These are phyloP conservation scores for Metschnikowia kunwiensis DNA, from an alignment of 805 yeast genomes.

Conservation along the genomic window DNA sequence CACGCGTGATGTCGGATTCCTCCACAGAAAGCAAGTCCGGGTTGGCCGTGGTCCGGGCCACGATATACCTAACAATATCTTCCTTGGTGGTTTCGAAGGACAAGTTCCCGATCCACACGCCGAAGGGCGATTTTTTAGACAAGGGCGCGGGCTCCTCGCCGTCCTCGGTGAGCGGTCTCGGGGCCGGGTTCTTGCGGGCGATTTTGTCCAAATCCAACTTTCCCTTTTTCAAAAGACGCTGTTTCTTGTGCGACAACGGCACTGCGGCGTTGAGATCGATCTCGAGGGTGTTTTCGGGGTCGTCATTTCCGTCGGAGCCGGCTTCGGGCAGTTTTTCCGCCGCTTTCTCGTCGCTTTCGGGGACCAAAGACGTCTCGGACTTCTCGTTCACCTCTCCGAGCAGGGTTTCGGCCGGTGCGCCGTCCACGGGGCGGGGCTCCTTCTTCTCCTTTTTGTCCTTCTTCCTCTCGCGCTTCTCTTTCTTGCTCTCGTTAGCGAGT, in stretches of 20 bases:
- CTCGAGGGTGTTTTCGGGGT: conserved; percentile 37
- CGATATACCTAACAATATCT: conserved; percentile 63
- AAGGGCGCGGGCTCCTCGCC: conserved; percentile 25
- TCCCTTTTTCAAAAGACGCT: conserved; percentile 77
- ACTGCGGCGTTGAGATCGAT: conserved; percentile 57
- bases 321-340: neutral
- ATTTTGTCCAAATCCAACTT: conserved; percentile 66
- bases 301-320: neutral
- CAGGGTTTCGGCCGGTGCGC: neutral
- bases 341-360: conserved; percentile 7
- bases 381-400: conserved; percentile 20
- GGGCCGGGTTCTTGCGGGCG: conserved; percentile 35
- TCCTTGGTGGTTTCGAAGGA: conserved; percentile 80
- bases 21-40: conserved; percentile 33
- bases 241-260: conserved; percentile 85
- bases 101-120: conserved; percentile 94
- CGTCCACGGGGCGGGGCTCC: too few species aligned
- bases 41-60: conserved; percentile 49
- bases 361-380: conserved; percentile 16
- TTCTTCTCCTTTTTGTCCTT: conserved; percentile 22
- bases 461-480: conserved; percentile 24
- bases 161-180: conserved; percentile 37
- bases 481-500: conserved; percentile 18
- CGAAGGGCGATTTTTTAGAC: conserved; percentile 50
- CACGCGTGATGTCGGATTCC: conserved; percentile 63